Conservation (phyloP, 805 yeast species). For the Saccharomycopsis javanensis region DNA sequence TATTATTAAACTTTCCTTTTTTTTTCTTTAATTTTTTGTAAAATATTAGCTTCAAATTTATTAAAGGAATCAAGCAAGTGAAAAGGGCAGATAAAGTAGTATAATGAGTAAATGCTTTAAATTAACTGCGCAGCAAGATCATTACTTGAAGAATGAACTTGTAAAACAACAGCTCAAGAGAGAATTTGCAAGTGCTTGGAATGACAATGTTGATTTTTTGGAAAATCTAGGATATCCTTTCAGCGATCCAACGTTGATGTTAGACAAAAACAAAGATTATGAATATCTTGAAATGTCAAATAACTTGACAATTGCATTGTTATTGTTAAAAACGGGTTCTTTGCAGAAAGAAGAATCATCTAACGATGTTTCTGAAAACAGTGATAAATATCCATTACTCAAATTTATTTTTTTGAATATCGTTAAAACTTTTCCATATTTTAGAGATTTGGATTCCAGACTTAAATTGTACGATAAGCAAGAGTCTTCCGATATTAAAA, state of each 20-base stretch:
- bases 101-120: background rate
- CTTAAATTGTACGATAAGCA: slow-evolving; percentile 26
- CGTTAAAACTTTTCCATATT: slow-evolving; percentile 65
- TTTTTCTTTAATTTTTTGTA: background rate
- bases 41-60: background rate
- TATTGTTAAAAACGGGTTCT: slow-evolving; percentile 5
- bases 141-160: slow-evolving; percentile 76
- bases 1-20: no score
- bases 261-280: background rate
- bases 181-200: slow-evolving; percentile 54
- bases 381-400: slow-evolving; percentile 52
- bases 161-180: slow-evolving; percentile 48
- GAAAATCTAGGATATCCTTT: slow-evolving; percentile 76
- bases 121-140: slow-evolving; percentile 56
- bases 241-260: slow-evolving; percentile 21
- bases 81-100: background rate
- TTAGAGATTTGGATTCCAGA: slow-evolving; percentile 24
- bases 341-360: background rate
- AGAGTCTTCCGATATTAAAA: background rate
- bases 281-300: background rate
- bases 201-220: slow-evolving; percentile 45
- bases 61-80: background rate
- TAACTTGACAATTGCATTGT: background rate
- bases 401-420: slow-evolving; percentile 56
- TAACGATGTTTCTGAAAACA: slow-evolving; percentile 13